Percentiles rank a stretch among this genome's conserved stretches.
Conservation (phyloP, 768 basidiomycete genomes). For the Rhizopogon vulgaris region DNA sequence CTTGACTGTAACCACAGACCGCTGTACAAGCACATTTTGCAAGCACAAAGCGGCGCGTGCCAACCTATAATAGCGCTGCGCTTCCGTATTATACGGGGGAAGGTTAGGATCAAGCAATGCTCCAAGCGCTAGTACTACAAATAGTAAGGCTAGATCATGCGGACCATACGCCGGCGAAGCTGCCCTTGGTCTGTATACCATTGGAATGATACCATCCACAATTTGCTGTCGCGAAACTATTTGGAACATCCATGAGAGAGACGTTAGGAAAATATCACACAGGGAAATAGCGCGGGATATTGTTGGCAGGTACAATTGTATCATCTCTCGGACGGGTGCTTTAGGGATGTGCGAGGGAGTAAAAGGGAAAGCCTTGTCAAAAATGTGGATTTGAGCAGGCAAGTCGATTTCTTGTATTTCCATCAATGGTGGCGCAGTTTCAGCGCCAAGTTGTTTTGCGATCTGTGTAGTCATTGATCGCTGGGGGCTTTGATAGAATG, state of each 20-base stretch:
- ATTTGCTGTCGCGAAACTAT: slow-evolving; percentile 42
- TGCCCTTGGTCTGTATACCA: slow-evolving; percentile 29
- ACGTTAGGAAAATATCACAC: slow-evolving; percentile 42
- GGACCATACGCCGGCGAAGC: slow-evolving; percentile 29
- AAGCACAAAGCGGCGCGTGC: slow-evolving; percentile 41
- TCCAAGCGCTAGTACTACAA: slow-evolving; percentile 43
- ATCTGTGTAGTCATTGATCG: slow-evolving; percentile 5
- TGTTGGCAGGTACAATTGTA: slow-evolving; percentile 41
- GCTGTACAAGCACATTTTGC: slow-evolving; percentile 37
- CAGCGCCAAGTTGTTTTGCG: slow-evolving; percentile 6
- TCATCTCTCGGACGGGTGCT: slow-evolving; percentile 30
- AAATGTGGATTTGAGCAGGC: slow-evolving; percentile 36
- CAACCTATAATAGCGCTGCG: slow-evolving; percentile 45
- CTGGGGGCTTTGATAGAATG: not conserved
- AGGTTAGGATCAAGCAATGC: slow-evolving; percentile 41
- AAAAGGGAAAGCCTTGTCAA: slow-evolving; percentile 41
- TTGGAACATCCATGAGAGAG: slow-evolving; percentile 46
- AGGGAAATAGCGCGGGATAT: slow-evolving; percentile 34
- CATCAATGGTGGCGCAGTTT: slow-evolving; percentile 1
- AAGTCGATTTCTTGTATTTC: slow-evolving; percentile 36
- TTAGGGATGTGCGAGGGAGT: slow-evolving; percentile 31
- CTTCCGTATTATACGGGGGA: slow-evolving; percentile 43
- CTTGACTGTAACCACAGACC: slow-evolving; percentile 44
- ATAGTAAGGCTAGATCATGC: slow-evolving; percentile 44
- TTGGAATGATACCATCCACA: slow-evolving; percentile 39